A percentile compares a stretch with the other conserved stretches of the same genome.
Evolutionary conservation across 2,329 filamentous ascomycete genomes (phyloP).

Genomic region (Epichloe coenophiala): DNA sequence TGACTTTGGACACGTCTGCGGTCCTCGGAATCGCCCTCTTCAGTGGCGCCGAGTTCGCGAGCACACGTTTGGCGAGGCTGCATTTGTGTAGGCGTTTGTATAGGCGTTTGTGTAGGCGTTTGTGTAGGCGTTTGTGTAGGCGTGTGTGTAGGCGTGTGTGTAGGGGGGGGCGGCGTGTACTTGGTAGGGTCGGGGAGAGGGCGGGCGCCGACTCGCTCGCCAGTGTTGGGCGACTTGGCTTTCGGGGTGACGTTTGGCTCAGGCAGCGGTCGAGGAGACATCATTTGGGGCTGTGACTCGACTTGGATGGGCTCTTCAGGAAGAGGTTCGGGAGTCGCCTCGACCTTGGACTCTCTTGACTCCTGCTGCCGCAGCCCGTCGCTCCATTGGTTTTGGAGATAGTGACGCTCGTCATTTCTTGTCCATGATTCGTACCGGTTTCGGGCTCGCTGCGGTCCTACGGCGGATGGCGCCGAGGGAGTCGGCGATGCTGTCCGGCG

Average conservation of each 20-base stretch:
- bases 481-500: conserved; percentile 3
- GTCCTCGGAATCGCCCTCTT: conserved; percentile 50
- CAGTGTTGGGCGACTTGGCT: conserved; percentile 21
- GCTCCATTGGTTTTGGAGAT: conserved; percentile 41
- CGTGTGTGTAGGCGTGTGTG: too few species aligned
- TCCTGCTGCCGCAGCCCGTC: conserved; percentile 24
- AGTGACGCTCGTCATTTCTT: conserved; percentile 50
- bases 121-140: conserved; percentile 6
- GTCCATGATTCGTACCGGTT: conserved; percentile 50
- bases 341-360: conserved; percentile 13
- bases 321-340: conserved; percentile 6
- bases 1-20: conserved; percentile 45
- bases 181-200: conserved; percentile 38
- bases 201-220: conserved; percentile 25
- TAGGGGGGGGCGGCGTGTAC: conserved; percentile 14
- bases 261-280: conserved; percentile 26
- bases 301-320: not conserved
- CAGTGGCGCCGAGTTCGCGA: conserved; percentile 39
- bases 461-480: not conserved
- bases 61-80: conserved; percentile 36
- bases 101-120: not conserved
- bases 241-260: conserved; percentile 20
- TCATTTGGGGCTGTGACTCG: not conserved
- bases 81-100: conserved; percentile 8
- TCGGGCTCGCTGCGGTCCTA: conserved; percentile 11